Evolutionary conservation across 768 basidiomycete genomes (phyloP).

Genomic region (Agaricus sinodeliciosus): DNA sequence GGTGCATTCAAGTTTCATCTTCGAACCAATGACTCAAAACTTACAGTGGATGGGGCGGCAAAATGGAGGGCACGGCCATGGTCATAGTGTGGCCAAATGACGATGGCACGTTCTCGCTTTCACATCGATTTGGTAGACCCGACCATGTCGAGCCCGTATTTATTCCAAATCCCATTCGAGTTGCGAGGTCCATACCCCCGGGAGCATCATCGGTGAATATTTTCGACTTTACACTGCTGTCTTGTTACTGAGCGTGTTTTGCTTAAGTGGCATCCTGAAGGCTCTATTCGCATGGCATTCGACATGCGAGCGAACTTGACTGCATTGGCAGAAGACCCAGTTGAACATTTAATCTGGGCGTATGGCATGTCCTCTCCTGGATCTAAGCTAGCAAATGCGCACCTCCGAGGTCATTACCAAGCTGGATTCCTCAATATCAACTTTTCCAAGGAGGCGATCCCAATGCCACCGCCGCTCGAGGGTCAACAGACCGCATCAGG

Average conservation of each 20-base stretch:
- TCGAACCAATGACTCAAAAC: not conserved
- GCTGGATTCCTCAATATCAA: constrained; percentile 31
- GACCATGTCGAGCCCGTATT: constrained; percentile 42
- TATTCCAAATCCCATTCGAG: constrained; percentile 35
- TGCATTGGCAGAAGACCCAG: constrained; percentile 18
- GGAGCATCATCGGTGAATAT: constrained; percentile 26
- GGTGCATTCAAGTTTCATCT: constrained; percentile 8
- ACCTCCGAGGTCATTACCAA: constrained; percentile 14
- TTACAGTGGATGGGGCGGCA: constrained; percentile 41
- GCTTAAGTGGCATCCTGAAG: constrained; percentile 23
- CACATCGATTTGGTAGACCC: constrained; percentile 42
- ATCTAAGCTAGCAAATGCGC: constrained; percentile 7
- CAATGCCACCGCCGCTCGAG: constrained; percentile 1
- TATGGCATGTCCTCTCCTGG: constrained; percentile 26
- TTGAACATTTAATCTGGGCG: constrained; percentile 34
- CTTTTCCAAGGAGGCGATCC: constrained; percentile 23
- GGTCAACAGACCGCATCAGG: constrained; percentile 6
- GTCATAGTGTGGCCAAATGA: constrained; percentile 46
- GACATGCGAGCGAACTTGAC: constrained; percentile 33
- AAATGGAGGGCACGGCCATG: constrained; percentile 47
- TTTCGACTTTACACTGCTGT: not conserved
- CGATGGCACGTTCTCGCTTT: constrained; percentile 50
- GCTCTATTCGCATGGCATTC: constrained; percentile 35
- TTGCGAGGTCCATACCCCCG: constrained; percentile 33
- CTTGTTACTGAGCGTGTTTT: not conserved